Conservation (phyloP, 2,329 filamentous ascomycete genomes). For the Teratosphaeria destructans region DNA sequence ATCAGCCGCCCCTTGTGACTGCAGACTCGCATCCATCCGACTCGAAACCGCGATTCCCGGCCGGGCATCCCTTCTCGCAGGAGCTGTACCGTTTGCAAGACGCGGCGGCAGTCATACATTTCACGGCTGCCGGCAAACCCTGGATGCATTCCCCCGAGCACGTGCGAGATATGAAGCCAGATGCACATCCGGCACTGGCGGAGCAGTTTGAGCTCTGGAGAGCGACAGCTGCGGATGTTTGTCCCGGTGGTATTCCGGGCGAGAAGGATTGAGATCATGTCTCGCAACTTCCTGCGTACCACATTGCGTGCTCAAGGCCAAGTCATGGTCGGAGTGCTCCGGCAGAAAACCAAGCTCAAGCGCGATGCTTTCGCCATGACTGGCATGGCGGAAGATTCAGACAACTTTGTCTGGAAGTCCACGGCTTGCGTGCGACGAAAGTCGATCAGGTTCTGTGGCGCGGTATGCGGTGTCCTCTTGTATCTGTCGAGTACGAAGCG, state of each 20-base stretch:
- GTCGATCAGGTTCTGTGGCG: too few relatives aligned
- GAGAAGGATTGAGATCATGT: neutral
- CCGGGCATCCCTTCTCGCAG: conserved; percentile 8
- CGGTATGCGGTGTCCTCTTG: too few relatives aligned
- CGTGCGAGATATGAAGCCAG: conserved; percentile 5
- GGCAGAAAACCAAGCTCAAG: too few relatives aligned
- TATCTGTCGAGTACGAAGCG: too few relatives aligned
- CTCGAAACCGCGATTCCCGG: conserved; percentile 8
- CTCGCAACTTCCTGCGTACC: too few relatives aligned
- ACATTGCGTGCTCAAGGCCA: too few relatives aligned
- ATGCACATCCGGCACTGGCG: conserved; percentile 18
- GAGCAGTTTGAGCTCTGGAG: conserved; percentile 19
- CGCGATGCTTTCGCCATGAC: too few relatives aligned
- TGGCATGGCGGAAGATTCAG: too few relatives aligned
- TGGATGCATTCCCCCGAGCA: conserved; percentile 10
- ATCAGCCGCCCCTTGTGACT: neutral
- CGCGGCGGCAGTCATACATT: conserved; percentile 18
- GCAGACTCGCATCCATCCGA: neutral
- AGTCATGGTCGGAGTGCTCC: too few relatives aligned
- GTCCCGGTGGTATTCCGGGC: conserved; percentile 1
- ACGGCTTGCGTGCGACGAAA: too few relatives aligned
- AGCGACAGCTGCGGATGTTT: conserved; percentile 9
- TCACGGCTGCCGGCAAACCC: conserved; percentile 20
- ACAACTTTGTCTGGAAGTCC: too few relatives aligned
- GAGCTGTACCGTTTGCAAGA: conserved; percentile 13